These are phyloP conservation scores for Pythium dissotocum DNA, from an alignment of 352 stramenopile species.

Conservation along the genomic window DNA sequence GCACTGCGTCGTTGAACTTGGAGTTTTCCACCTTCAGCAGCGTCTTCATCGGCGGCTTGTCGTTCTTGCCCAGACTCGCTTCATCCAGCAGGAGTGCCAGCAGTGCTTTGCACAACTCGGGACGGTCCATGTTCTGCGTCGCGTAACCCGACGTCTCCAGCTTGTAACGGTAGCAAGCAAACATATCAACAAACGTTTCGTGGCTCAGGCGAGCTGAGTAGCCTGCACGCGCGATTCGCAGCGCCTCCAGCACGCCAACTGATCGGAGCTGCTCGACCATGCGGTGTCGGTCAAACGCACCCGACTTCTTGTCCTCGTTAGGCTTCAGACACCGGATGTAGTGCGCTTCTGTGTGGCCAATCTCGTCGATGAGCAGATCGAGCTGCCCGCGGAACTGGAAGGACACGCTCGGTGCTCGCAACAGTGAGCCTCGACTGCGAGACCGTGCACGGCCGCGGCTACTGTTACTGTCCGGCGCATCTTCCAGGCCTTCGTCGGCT, in stretches of 20 bases:
- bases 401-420: constrained; percentile 78
- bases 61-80: constrained; percentile 11
- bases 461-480: constrained; percentile 19
- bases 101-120: constrained; percentile 28
- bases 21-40: constrained; percentile 26
- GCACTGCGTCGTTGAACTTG: constrained; percentile 34
- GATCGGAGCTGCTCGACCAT: constrained; percentile 98
- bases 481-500: constrained; percentile 51
- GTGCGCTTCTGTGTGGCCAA: constrained; percentile 95
- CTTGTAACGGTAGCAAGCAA: constrained; percentile 58
- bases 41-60: constrained; percentile 23
- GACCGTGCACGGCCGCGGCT: constrained; percentile 19
- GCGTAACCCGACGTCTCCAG: constrained; percentile 22
- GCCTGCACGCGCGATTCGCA: constrained; percentile 93
- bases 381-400: constrained; percentile 94
- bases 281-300: constrained; percentile 70
- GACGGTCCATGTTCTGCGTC: constrained; percentile 1
- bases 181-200: constrained; percentile 88
- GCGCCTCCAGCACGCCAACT: constrained; percentile 95
- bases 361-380: constrained; percentile 92
- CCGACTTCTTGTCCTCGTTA: constrained; percentile 90
- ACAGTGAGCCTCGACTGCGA: constrained; percentile 37
- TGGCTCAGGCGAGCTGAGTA: constrained; percentile 95
- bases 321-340: constrained; percentile 99
- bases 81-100: constrained; percentile 31